phyloP scores from a whole-genome alignment of 164 flowering plant species.

The Euptelea pleiosperma region DNA sequence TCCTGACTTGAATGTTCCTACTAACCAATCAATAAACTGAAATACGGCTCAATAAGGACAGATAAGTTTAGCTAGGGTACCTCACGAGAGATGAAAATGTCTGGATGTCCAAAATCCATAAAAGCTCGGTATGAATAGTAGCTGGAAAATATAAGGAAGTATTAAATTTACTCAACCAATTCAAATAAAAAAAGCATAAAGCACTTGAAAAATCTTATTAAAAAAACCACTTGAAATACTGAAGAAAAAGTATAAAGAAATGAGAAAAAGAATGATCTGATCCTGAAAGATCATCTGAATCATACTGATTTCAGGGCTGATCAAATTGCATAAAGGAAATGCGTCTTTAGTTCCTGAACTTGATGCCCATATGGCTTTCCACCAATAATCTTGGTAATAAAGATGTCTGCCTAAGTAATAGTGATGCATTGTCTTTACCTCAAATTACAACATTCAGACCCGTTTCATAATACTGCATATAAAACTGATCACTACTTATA shows the following conservation, averaged over 20 bases:
- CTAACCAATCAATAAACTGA: no score
- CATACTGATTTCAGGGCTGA: no score
- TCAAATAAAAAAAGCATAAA: background rate
- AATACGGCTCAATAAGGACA: background rate
- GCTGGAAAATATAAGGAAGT: constrained; percentile 34
- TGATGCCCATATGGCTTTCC: no score
- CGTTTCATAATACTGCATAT: background rate
- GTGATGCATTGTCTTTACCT: background rate
- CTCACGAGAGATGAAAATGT: constrained; percentile 94
- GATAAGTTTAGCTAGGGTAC: constrained; percentile 32
- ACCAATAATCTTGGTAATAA: background rate
- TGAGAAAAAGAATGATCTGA: background rate
- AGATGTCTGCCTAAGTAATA: background rate
- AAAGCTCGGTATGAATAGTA: constrained; percentile 76
- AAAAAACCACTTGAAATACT: background rate
- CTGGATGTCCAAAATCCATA: constrained; percentile 82
- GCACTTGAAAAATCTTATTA: no score
- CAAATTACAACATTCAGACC: background rate
- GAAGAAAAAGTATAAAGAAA: background rate
- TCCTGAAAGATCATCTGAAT: no score
- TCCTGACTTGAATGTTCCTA: no score
- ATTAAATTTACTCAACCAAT: background rate
- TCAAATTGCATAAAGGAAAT: no score
- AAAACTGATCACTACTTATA: background rate
- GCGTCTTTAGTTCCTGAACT: no score